Conservation (phyloP, 768 basidiomycete genomes). For the Suillus weaverae region DNA sequence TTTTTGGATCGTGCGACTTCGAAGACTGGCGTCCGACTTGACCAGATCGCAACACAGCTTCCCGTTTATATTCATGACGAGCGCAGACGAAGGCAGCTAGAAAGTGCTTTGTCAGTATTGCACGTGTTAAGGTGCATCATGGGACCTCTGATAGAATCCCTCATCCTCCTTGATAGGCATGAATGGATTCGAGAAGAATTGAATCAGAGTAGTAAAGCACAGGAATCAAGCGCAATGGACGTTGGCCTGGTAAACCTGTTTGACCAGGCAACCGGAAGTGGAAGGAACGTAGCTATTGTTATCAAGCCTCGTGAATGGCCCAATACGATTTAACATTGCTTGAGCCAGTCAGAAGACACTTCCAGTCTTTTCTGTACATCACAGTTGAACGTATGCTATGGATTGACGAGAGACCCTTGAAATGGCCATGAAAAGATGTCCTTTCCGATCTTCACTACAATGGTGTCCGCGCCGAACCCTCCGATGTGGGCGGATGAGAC, state of each 20-base stretch:
- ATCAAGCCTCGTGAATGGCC: slow-evolving; percentile 35
- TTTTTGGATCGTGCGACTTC: slow-evolving; percentile 41
- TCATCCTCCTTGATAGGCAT: slow-evolving; percentile 62
- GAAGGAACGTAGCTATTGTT: slow-evolving; percentile 67
- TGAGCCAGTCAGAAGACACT: background rate
- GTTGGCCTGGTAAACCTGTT: slow-evolving; percentile 65
- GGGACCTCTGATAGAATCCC: slow-evolving; percentile 66
- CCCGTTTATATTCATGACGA: slow-evolving; percentile 25
- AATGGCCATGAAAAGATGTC: slow-evolving; percentile 53
- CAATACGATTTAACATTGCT: background rate
- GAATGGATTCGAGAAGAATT: slow-evolving; percentile 52
- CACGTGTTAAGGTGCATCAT: slow-evolving; percentile 68
- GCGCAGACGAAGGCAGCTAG: slow-evolving; percentile 28
- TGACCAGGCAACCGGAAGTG: slow-evolving; percentile 71
- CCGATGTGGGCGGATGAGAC: slow-evolving; percentile 47
- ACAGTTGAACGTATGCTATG: slow-evolving; percentile 5
- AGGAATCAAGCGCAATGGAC: slow-evolving; percentile 25
- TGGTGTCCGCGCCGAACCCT: slow-evolving; percentile 49
- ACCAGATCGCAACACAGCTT: slow-evolving; percentile 13
- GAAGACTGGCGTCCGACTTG: slow-evolving; percentile 27
- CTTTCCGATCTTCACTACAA: slow-evolving; percentile 74
- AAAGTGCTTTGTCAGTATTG: slow-evolving; percentile 52
- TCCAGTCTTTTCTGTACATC: background rate
- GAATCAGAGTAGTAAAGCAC: slow-evolving; percentile 21
- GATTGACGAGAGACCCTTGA: slow-evolving; percentile 9